A percentile compares a stretch with the other conserved stretches of the same genome.
Conservation (phyloP, 176 grass and related monocot species). For the Guadua angustifolia region DNA sequence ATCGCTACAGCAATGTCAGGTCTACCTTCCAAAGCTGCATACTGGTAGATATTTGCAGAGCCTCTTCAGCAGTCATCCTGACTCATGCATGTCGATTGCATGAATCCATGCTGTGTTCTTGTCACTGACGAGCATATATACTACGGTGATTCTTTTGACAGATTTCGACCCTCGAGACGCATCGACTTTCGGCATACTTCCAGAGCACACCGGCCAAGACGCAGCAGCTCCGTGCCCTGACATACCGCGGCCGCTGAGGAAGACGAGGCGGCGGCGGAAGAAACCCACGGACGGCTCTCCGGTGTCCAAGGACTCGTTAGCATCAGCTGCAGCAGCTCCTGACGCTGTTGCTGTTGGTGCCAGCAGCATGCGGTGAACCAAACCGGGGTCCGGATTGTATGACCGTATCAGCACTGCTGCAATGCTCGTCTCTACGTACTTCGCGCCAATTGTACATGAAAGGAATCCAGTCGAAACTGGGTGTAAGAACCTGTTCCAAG, state of each 20-base stretch:
- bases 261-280: slow-evolving; percentile 24
- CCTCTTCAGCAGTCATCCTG: not conserved
- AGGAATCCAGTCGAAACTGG: not conserved
- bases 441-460: not conserved
- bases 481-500: not conserved
- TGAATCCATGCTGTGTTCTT: not conserved
- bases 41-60: not conserved
- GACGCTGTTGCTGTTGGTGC: not conserved
- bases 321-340: not conserved
- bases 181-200: slow-evolving; percentile 27
- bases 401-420: not conserved
- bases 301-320: not conserved
- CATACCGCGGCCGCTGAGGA: slow-evolving; percentile 55
- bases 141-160: not conserved
- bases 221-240: slow-evolving; percentile 26
- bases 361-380: not conserved
- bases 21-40: not conserved
- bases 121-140: not conserved
- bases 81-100: no score
- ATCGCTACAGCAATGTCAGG: not conserved
- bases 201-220: slow-evolving; percentile 35
- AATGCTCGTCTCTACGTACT: not conserved
- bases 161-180: slow-evolving; percentile 53
- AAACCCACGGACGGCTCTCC: slow-evolving; percentile 30
- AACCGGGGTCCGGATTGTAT: not conserved